These are phyloP conservation scores for Botrytis elliptica DNA, from an alignment of 2,329 filamentous ascomycete species.

Conservation along the genomic window DNA sequence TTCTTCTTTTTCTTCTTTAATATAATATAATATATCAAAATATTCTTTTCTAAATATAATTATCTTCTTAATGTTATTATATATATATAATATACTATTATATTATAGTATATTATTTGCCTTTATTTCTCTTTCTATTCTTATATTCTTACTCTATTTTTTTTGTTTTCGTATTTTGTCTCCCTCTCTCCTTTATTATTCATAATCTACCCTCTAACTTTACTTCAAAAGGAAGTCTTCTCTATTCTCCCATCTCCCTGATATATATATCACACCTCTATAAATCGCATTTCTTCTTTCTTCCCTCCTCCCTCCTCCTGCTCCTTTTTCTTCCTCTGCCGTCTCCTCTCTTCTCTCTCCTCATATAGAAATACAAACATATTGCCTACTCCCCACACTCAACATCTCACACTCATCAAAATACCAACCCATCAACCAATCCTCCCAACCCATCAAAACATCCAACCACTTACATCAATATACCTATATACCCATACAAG, in stretches of 20 bases:
- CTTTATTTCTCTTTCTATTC: neutral
- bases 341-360: neutral
- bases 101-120: rapidly evolving
- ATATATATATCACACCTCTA: neutral
- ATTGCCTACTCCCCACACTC: neutral
- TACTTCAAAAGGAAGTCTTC: no score
- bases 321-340: no score
- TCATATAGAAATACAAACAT: neutral
- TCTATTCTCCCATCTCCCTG: neutral
- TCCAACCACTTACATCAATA: no score
- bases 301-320: no score
- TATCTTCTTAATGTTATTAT: neutral
- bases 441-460: no score
- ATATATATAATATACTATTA: neutral
- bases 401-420: neutral
- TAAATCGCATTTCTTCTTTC: neutral
- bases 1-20: neutral
- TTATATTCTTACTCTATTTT: no score
- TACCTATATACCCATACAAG: no score
- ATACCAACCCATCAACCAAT: no score
- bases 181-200: no score
- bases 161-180: no score
- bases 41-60: rapidly evolving
- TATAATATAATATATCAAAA: neutral
- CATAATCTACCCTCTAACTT: no score